phyloP scores from a whole-genome alignment of 768 basidiomycete genomes.

The Calocybe indica region DNA sequence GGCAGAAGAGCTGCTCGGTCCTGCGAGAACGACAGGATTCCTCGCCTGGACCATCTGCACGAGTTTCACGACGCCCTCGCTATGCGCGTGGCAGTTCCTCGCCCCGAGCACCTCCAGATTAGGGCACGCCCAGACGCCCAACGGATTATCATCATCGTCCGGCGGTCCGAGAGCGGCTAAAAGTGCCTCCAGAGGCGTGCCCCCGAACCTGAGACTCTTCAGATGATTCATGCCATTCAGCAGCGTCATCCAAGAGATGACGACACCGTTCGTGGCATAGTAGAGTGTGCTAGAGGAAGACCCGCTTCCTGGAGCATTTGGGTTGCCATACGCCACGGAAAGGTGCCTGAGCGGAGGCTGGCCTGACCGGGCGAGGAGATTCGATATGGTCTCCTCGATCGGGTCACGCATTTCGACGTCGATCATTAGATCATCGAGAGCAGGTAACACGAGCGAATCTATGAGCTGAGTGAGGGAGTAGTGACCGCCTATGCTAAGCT shows the following conservation, averaged over 20 bases:
- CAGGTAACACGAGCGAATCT: conserved; percentile 55
- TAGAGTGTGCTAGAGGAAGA: conserved; percentile 37
- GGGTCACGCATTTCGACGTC: conserved; percentile 75
- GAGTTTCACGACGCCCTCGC: conserved; percentile 59
- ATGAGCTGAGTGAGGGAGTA: conserved; percentile 55
- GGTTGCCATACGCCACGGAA: conserved; percentile 53
- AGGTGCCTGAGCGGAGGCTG: conserved; percentile 53
- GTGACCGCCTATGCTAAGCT: conserved; percentile 60
- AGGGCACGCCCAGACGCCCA: conserved; percentile 57
- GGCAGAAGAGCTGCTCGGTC: no score
- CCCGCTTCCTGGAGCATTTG: conserved; percentile 8
- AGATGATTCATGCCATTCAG: conserved; percentile 54
- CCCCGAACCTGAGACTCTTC: conserved; percentile 55
- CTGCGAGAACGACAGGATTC: conserved; percentile 41
- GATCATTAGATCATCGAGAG: conserved; percentile 51
- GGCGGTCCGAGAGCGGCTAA: conserved; percentile 51
- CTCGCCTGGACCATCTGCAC: conserved; percentile 68
- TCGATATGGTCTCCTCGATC: conserved; percentile 63
- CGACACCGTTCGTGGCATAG: conserved; percentile 50
- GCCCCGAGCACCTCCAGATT: conserved; percentile 52
- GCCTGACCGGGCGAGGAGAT: conserved; percentile 54
- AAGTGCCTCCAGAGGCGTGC: conserved; percentile 61
- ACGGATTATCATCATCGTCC: conserved; percentile 45
- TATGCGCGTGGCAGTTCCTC: conserved; percentile 59
- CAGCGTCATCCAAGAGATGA: conserved; percentile 61